Conservation (phyloP, 352 stramenopile genomes). For the Phytophthora aleatoria region DNA sequence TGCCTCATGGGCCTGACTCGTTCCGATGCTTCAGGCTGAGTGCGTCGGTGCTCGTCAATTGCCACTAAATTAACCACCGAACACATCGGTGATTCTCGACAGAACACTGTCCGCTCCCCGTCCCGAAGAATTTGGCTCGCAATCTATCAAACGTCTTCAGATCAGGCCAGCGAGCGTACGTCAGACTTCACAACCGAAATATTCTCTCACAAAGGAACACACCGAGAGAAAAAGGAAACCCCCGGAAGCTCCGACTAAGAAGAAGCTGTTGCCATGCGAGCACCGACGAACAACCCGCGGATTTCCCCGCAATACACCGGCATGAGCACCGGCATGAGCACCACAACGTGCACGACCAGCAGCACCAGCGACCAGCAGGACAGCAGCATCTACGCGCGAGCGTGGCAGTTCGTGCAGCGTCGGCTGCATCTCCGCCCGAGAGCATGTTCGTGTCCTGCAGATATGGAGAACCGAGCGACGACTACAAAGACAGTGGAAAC, state of each 20-base stretch:
- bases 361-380: slow-evolving; percentile 3
- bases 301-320: slow-evolving; percentile 15
- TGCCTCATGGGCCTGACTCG: slow-evolving; percentile 2
- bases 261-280: slow-evolving; percentile 1
- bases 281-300: slow-evolving; percentile 14
- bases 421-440: slow-evolving; percentile 42
- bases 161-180: slow-evolving; percentile 14
- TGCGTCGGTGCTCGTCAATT: slow-evolving; percentile 29
- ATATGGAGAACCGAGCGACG: slow-evolving; percentile 17
- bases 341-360: slow-evolving; percentile 12
- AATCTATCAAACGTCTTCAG: slow-evolving; percentile 23
- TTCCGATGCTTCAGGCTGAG: not conserved
- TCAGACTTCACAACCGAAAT: slow-evolving; percentile 6
- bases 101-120: slow-evolving; percentile 5
- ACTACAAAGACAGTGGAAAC: slow-evolving; percentile 10
- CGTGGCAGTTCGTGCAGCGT: slow-evolving; percentile 46
- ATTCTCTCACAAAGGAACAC: slow-evolving; percentile 24
- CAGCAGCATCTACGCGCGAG: slow-evolving; percentile 39
- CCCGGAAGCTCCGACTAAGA: not conserved
- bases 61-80: not conserved
- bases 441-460: slow-evolving; percentile 35
- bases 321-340: slow-evolving; percentile 3
- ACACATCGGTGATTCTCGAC: slow-evolving; percentile 6
- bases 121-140: slow-evolving; percentile 11
- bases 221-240: slow-evolving; percentile 2